These are phyloP conservation scores for Spathaspora sp. DNA, from an alignment of 805 yeast species.

Conservation along the genomic window DNA sequence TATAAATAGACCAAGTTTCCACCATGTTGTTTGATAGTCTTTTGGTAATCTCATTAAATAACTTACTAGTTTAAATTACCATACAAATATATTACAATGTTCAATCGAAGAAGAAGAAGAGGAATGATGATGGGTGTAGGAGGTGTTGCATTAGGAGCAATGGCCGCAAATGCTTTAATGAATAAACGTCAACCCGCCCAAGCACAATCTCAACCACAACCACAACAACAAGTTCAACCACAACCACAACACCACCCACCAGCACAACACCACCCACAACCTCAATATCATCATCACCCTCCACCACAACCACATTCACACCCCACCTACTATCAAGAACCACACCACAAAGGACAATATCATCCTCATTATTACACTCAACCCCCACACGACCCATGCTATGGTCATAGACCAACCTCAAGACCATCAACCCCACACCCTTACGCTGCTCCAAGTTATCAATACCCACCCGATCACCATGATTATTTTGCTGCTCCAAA, in stretches of 20 bases:
- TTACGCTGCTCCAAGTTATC: no score
- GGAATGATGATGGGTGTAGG: constrained; percentile 1
- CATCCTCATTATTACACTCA: not conserved
- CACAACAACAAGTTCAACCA: not conserved
- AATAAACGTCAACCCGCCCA: not conserved
- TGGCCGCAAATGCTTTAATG: constrained; percentile 1
- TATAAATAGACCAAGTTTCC: no score
- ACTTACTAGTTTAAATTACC: not conserved
- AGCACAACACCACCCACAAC: not conserved
- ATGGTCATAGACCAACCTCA: not conserved
- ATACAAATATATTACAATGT: not conserved
- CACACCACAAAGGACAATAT: not conserved
- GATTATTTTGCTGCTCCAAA: not conserved
- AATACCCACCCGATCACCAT: no score
- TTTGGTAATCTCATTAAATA: no score
- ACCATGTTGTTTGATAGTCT: no score
- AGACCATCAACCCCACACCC: not conserved
- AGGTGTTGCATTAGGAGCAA: constrained; percentile 1
- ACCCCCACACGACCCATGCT: not conserved
- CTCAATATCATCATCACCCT: not conserved
- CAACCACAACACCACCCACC: not conserved
- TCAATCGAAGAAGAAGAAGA: constrained; percentile 3
- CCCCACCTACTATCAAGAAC: not conserved
- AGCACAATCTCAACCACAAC: not conserved
- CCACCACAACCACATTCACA: not conserved